Conservation (phyloP, 345 rosid genomes). For the Rhodamnia argentea region DNA sequence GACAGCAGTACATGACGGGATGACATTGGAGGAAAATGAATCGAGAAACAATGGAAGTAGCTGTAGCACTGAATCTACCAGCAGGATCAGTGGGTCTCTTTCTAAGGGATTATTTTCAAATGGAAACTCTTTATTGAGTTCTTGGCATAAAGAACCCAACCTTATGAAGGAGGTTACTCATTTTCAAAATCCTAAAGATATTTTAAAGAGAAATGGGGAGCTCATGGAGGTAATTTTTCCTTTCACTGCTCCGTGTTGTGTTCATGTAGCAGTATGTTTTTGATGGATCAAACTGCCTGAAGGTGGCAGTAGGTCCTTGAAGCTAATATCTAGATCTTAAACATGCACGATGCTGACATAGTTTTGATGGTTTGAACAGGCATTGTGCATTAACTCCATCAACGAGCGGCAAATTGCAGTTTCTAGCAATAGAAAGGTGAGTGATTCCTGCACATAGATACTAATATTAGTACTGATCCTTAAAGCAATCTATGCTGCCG, state of each 20-base stretch:
- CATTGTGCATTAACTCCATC: conserved; percentile 60
- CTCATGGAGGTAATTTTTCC: conserved; percentile 60
- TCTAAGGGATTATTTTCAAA: conserved; percentile 24
- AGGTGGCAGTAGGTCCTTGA: not conserved
- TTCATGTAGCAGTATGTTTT: conserved; percentile 2
- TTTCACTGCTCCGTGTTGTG: not conserved
- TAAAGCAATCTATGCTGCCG: not conserved
- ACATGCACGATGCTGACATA: not conserved
- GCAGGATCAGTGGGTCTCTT: conserved; percentile 23
- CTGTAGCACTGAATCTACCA: conserved; percentile 13
- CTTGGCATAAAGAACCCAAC: conserved; percentile 38
- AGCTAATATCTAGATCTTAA: not conserved
- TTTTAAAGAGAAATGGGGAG: conserved; percentile 75
- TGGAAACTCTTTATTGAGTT: conserved; percentile 25
- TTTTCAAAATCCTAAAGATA: conserved; percentile 57
- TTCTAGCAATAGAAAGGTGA: conserved; percentile 86
- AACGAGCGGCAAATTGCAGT: conserved; percentile 66
- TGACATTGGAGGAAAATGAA: conserved; percentile 16
- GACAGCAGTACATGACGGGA: conserved; percentile 35
- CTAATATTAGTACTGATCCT: not conserved
- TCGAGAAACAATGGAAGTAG: conserved; percentile 21
- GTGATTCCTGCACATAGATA: conserved; percentile 6
- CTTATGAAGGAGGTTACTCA: conserved; percentile 26
- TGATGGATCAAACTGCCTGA: not conserved
- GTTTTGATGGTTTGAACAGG: conserved; percentile 34